Conservation (phyloP, 1,284 basidiomycete genomes). For the Farysia itapuensis region DNA sequence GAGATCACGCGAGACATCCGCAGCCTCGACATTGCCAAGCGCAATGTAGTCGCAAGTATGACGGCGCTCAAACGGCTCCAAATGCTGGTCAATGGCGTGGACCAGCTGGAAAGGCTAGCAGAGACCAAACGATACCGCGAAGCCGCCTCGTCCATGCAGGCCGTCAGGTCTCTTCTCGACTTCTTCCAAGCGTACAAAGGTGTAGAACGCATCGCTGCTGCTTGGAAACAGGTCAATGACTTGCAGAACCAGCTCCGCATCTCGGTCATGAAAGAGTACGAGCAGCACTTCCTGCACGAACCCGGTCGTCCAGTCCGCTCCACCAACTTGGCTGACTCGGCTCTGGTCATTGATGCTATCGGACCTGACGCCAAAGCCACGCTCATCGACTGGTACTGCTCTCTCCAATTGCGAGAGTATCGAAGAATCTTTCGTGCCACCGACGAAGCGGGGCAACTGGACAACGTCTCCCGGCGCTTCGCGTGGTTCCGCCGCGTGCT, state of each 20-base stretch:
- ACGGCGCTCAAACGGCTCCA: slow-evolving; percentile 85
- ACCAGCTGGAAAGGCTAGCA: slow-evolving; percentile 50
- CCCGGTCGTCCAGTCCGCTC: slow-evolving; percentile 34
- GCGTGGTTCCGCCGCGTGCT: slow-evolving; percentile 95
- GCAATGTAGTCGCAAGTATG: slow-evolving; percentile 77
- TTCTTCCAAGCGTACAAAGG: slow-evolving; percentile 47
- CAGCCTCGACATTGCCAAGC: slow-evolving; percentile 88
- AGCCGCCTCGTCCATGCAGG: slow-evolving; percentile 52
- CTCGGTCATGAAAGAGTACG: slow-evolving; percentile 50
- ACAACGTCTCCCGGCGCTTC: slow-evolving; percentile 89
- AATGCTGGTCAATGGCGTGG: slow-evolving; percentile 52
- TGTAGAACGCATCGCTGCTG: slow-evolving; percentile 46
- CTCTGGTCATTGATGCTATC: slow-evolving; percentile 53
- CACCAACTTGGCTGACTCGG: slow-evolving; percentile 48
- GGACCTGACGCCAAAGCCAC: slow-evolving; percentile 62
- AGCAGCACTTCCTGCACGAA: slow-evolving; percentile 47
- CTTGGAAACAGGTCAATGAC: slow-evolving; percentile 42
- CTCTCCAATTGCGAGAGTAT: slow-evolving; percentile 91
- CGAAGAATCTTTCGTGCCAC: slow-evolving; percentile 79
- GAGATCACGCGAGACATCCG: slow-evolving; percentile 97
- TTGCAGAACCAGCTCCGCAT: slow-evolving; percentile 40
- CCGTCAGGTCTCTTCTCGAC: slow-evolving; percentile 49
- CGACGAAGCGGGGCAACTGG: slow-evolving; percentile 81
- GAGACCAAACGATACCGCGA: slow-evolving; percentile 46
- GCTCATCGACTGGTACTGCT: slow-evolving; percentile 85